Evolutionary conservation across 768 basidiomycete genomes (phyloP).

Genomic region (Boletus vermiculosoides): DNA sequence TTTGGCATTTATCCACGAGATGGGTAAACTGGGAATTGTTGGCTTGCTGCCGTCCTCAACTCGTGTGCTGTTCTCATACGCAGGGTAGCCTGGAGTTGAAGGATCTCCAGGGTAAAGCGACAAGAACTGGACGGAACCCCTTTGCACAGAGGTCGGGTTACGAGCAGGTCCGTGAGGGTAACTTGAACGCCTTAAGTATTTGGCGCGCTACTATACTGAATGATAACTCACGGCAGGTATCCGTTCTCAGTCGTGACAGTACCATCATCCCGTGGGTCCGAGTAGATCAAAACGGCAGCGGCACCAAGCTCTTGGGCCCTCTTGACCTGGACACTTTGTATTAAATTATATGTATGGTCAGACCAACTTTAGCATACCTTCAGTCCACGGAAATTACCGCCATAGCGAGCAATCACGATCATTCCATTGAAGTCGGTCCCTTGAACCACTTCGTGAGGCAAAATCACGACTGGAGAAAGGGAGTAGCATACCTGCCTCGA

Average conservation of each 20-base stretch:
- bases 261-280: constrained; percentile 87
- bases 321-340: constrained; percentile 57
- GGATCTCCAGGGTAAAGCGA: constrained; percentile 73
- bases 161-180: constrained; percentile 83
- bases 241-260: constrained; percentile 75
- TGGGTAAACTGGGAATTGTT: constrained; percentile 81
- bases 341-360: constrained; percentile 8
- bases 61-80: constrained; percentile 79
- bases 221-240: constrained; percentile 50
- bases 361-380: constrained; percentile 51
- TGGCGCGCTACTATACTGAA: background rate
- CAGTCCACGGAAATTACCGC: constrained; percentile 80
- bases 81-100: constrained; percentile 83
- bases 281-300: constrained; percentile 76
- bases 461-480: background rate
- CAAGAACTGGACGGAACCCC: constrained; percentile 80
- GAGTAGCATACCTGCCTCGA: constrained; percentile 41
- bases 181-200: constrained; percentile 6
- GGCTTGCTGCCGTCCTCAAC: constrained; percentile 62
- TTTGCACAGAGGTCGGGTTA: constrained; percentile 79
- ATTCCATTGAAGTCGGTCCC: constrained; percentile 72
- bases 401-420: constrained; percentile 79
- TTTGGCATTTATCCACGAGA: constrained; percentile 84
- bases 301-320: constrained; percentile 89
- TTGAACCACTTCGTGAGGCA: constrained; percentile 17